Evolutionary conservation across 2,329 filamentous ascomycete genomes (phyloP), one percentile per base, ranked within the genome.

Genomic region (Salinomyces thailandicus): DNA sequence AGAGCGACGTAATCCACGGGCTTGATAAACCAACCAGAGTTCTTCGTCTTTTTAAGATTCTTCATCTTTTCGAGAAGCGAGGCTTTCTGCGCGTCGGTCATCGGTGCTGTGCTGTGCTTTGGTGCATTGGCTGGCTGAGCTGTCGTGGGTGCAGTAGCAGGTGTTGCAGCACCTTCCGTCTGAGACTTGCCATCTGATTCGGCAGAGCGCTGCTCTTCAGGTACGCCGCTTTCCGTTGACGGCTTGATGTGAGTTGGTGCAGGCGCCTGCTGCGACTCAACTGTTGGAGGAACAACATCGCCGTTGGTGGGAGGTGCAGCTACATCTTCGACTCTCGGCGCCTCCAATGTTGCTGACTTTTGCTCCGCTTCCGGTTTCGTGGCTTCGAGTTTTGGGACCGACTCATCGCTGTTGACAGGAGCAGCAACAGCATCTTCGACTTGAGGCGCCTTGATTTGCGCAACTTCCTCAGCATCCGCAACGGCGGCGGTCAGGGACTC

Each of bases 11-110:
- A 74, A 55, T 84, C 73, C 5, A 96, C 91, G 0, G 91, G 80
- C 28, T 78, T 72, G 45, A 76, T 72, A 64, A 94, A 96, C 37
- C 80, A 73, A 5, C 64, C 63, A 2, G 89, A 84, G 41, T 79
- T 76, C 57, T 89, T 85, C 31, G 85, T 87, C 62, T 93, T 91
- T 65, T 93, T 93, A 38, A 89, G 70, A 35, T 80, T 78, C 19
- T 77, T 79, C 35, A 89, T 64, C 19, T 79, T 70, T 43, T 77
- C 75, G 20, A 79, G 62, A 29, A 83, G 67, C 47, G 77, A 78
- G 35, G 73, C 73, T 38, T 68, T 69, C 48, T 82, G 76, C 36
- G 69, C 67, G 1, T 62, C 50, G 1, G 78, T 78, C 36, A 85
- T 72, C 1, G 65, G 57, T 32, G 67, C 47, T 7, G 51, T 62